Conservation (phyloP, 2,329 filamentous ascomycete genomes). For the Allantophomopsis lycopodina region DNA sequence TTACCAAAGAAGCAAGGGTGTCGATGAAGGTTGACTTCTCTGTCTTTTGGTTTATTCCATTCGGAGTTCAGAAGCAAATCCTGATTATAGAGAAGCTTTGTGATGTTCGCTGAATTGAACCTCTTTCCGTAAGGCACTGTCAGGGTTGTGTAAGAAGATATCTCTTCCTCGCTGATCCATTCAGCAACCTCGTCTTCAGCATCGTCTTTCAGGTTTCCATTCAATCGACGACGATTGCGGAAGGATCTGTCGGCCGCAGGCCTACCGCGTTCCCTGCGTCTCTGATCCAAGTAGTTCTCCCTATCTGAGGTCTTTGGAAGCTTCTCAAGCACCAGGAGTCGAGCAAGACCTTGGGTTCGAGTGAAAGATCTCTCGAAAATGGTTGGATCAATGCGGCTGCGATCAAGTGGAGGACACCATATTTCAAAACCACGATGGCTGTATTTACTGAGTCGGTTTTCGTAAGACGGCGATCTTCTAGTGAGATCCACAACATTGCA, state of each 20-base stretch:
- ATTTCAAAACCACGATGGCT: slow-evolving; percentile 75
- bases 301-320: slow-evolving; percentile 56
- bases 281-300: slow-evolving; percentile 56
- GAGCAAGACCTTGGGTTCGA: slow-evolving; percentile 62
- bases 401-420: slow-evolving; percentile 63
- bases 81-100: slow-evolving; percentile 69
- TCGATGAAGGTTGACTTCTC: slow-evolving; percentile 66
- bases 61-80: slow-evolving; percentile 75
- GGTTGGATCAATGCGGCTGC: slow-evolving; percentile 67
- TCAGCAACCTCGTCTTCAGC: slow-evolving; percentile 74
- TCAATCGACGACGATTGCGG: slow-evolving; percentile 26
- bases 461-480: slow-evolving; percentile 72
- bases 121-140: slow-evolving; percentile 53
- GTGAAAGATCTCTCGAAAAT: slow-evolving; percentile 75
- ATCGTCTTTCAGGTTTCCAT: slow-evolving; percentile 62
- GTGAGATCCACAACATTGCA: slow-evolving; percentile 69
- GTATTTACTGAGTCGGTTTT: slow-evolving; percentile 78
- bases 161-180: slow-evolving; percentile 64
- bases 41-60: slow-evolving; percentile 67
- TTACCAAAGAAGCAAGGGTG: slow-evolving; percentile 79
- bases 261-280: slow-evolving; percentile 58
- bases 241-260: slow-evolving; percentile 34
- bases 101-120: slow-evolving; percentile 56
- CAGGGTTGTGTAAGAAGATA: slow-evolving; percentile 70
- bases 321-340: slow-evolving; percentile 67